Base-by-base conservation (phyloP, 345 rosid genomes). In the Populus alba region DNA sequence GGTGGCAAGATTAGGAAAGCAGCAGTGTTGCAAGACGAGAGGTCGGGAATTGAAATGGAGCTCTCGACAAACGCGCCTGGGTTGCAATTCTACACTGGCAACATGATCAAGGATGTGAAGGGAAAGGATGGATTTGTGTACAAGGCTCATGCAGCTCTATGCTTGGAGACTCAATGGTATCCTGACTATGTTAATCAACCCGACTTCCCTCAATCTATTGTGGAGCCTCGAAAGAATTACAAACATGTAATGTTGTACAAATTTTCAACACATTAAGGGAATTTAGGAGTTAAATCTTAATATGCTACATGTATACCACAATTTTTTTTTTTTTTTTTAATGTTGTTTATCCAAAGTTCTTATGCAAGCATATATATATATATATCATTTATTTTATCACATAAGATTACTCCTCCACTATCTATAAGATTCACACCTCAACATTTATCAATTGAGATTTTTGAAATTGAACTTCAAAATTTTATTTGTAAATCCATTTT, bases 91-190 rank as follows among this genome's bases (percentile, higher is more conserved):
- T 92, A 91, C 73, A 87, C 97, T 2, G 83, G 90, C 17, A 88
- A 90, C 45, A 29, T 2, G 79, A 73, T 68, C 68, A 90, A 37
- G 1, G 23, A 73, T n/a, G 55, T 25, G 27, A 88, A 83, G 73
- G 99, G 99, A 25, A 95, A 95, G 76, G 91, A 85, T 33, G 97
- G 97, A 41, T 67, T 83, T 15, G 78, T 81, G 31, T 92, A 95
- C 77, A 69, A 88, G 73, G 73, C 89, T 62, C 84, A 82, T 15
- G 91, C 90, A 1, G 99, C 87, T 1, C 67, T 95, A 70, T 92
- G 98, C 79, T 71, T 92, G 84, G 99, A 94, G 86, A 90, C 99
- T 47, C 98, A 93, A 81, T 83, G 85, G 61, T 93, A 79, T 76
- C 99, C 97, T 8, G 88, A 96, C 7, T 77, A 91, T 0, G 87